Evolutionary conservation across 2,329 filamentous ascomycete species (phyloP), one percentile per base, ranked within the genome.

Genomic region (Diaporthe sp.): DNA sequence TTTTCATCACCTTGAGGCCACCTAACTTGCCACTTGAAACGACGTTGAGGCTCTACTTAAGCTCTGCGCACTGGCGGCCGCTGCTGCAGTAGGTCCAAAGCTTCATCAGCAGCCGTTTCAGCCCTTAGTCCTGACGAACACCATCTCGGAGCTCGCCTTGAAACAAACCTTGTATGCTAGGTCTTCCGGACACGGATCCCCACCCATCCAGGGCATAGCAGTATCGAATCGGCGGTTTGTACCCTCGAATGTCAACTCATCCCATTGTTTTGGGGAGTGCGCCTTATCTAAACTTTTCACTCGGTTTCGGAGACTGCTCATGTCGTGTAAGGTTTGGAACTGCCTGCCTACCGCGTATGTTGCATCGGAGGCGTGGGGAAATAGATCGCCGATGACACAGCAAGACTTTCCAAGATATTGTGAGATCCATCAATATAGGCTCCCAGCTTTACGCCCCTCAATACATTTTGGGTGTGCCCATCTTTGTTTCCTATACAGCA

Each of bases 101-200:
- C 49, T 69, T 69, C 49, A 42, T 22, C 49, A 42, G 65, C 49
- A 42, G 49, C n/a, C 49, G 65, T 69, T 69, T 69, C 65, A 68
- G 65, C 46, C 65, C n/a, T 19, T 15, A 53, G 34, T 51, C 34
- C 46, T 68, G 65, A 39, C 46, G 65, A 53, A 69, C 31, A n/a
- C 49, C 65, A 69, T 69, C 46, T 69, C 49, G 65, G 34, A 42
- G 28, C 34, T 25, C 31, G 17, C 65, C 49, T 55, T 42, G 65
- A 69, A 69, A 69, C 65, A 69, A 69, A 69, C 65, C 65, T 69
- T 69, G 34, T 39, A 25, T 69, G 8, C 65, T 9, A 53, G 34
- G 22, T 34, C n/a, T 28, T 6, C 31, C 9, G 49, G 65, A 55
- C n/a, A 42, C n/a, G 8, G 28, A 25, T 13, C 65, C 31, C 22